Evolutionary conservation across 192 early-diverging fungal genomes (phyloP), one percentile per base, ranked within the genome.

Genomic region (Coemansia sp.): DNA sequence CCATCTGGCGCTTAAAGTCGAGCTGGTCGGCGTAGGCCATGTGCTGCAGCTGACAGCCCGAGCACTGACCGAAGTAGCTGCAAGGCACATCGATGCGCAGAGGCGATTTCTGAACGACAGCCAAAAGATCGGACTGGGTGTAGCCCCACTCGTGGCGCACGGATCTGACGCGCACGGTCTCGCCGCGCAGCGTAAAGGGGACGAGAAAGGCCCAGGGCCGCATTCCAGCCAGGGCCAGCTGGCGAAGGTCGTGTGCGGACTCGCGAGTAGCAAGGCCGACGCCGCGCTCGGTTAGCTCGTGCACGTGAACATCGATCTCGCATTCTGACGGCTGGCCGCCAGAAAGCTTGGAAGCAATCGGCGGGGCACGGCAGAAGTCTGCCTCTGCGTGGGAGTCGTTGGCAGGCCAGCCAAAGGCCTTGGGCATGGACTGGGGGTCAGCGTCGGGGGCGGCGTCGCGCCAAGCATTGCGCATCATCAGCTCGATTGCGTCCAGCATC

Each of bases 31-130:
- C 56, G 57, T 91, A 89, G 3, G 61, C 64, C 31, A 86, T 56
- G 56, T 91, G 87, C 67, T 91, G 89, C 16, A 87, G 73, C 33
- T 85, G 84, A 64, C 89, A 91, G 12, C 86, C 86, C 4, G 83
- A 83, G 69, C 89, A 91, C 14, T 69, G 67, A 10, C 69, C 76
- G 82, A 85, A 87, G 70, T 88, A 84, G 51, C 83, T 69, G 69
- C 89, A 91, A 3, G 78, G 67, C 28, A 87, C 82, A 2, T 86
- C 81, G 12, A 73, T 60, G 18, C 79, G 73, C 59, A 70, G 33
- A 17, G 64, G 66, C 64, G 79, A 75, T 54, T 49, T 48, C 25
- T 73, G 71, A 30, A 51, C 31, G 16, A 82, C 63, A 1, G 18
- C 54, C 7, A 82, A 51, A 25, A 75, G 74, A 52, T 82, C 79